phyloP scores from a whole-genome alignment of 257 asterid species.

The Misopates orontium region DNA sequence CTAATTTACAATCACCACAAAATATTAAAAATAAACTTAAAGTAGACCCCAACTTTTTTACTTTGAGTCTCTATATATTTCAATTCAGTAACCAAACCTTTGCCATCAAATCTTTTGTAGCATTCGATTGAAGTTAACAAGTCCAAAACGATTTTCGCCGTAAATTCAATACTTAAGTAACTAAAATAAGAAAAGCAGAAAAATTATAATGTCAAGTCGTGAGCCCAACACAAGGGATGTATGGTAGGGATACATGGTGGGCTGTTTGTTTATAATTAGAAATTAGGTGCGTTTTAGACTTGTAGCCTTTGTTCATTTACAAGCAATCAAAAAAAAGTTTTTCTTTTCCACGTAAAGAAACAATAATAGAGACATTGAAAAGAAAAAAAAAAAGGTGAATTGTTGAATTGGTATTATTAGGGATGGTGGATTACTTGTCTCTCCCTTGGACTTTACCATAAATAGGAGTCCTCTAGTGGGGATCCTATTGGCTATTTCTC shows the following conservation, averaged over 20 bases:
- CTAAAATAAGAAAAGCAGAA: background rate
- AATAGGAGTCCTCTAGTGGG: conserved; percentile 37
- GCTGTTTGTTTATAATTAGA: conserved; percentile 17
- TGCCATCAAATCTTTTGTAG: too few species aligned
- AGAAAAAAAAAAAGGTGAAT: conserved; percentile 19
- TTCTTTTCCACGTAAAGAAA: conserved; percentile 21
- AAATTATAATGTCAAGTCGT: conserved; percentile 23
- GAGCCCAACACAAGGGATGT: background rate
- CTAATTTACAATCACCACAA: too few species aligned
- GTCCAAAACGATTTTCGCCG: too few species aligned
- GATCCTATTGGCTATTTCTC: conserved; percentile 13
- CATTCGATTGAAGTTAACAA: too few species aligned
- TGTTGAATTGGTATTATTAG: conserved; percentile 26
- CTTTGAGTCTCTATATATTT: too few species aligned
- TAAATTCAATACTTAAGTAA: too few species aligned
- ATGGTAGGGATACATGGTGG: conserved; percentile 8
- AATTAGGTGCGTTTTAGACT: background rate
- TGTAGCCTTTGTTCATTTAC: too few species aligned
- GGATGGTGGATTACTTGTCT: conserved; percentile 26
- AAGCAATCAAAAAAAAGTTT: background rate
- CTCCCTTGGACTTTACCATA: conserved; percentile 45
- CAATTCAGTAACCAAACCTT: too few species aligned
- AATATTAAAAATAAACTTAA: too few species aligned
- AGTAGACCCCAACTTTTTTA: too few species aligned
- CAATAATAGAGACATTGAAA: conserved; percentile 48